Percentiles rank a stretch among this genome's conserved stretches.
These are phyloP conservation scores for Sarocladium strictum DNA, from an alignment of 2,329 filamentous ascomycete genomes.

Conservation along the genomic window DNA sequence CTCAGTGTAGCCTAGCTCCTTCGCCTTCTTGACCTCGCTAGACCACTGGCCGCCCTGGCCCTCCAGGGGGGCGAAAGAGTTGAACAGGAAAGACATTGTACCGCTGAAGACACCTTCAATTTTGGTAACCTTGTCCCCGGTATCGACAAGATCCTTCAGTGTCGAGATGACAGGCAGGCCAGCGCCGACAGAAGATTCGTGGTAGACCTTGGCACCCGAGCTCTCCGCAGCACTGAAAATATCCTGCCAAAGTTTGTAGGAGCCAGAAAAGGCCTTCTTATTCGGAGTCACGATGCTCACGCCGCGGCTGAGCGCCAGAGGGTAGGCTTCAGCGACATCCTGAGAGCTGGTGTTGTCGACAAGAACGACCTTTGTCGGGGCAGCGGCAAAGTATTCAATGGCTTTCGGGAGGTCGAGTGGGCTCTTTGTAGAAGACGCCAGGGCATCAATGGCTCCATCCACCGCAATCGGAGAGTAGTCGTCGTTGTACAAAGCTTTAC, in stretches of 20 bases:
- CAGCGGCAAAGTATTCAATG: slow-evolving; percentile 69
- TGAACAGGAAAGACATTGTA: slow-evolving; percentile 98
- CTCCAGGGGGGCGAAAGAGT: slow-evolving; percentile 82
- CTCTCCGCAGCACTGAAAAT: slow-evolving; percentile 72
- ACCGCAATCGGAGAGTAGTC: slow-evolving; percentile 65
- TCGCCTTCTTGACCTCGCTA: slow-evolving; percentile 84
- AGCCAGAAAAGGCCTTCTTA: slow-evolving; percentile 94
- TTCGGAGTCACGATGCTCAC: slow-evolving; percentile 94
- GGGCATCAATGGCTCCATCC: slow-evolving; percentile 53
- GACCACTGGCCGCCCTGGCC: slow-evolving; percentile 77
- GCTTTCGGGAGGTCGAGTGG: slow-evolving; percentile 65
- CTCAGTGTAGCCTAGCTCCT: slow-evolving; percentile 88
- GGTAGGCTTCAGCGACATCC: slow-evolving; percentile 77
- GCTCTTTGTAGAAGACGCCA: slow-evolving; percentile 57
- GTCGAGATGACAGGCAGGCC: slow-evolving; percentile 92
- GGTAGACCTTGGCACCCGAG: slow-evolving; percentile 78
- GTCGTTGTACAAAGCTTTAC: slow-evolving; percentile 69
- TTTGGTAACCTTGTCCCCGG: slow-evolving; percentile 79
- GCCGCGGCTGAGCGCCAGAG: slow-evolving; percentile 70
- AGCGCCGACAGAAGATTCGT: slow-evolving; percentile 91
- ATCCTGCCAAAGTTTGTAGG: slow-evolving; percentile 74
- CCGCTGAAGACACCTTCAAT: slow-evolving; percentile 98
- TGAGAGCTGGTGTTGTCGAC: slow-evolving; percentile 96
- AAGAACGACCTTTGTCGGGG: slow-evolving; percentile 73
- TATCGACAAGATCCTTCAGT: slow-evolving; percentile 87